Evolutionary conservation across 352 stramenopile genomes (phyloP).

Genomic region (Phytophthora tentaculata): DNA sequence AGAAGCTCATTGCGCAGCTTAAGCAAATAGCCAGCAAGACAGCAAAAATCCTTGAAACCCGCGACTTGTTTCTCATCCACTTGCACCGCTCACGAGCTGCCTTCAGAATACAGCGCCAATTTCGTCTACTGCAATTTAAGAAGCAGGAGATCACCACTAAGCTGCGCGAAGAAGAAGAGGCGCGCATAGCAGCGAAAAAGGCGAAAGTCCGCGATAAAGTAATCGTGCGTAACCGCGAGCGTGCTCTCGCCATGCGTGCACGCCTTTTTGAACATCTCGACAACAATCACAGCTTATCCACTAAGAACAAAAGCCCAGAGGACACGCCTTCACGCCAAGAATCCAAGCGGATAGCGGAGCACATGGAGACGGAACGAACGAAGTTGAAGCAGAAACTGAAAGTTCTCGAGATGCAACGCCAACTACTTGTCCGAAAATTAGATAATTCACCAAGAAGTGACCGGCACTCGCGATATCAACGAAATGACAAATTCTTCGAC

Average conservation of each 20-base stretch:
- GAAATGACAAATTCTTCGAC: conserved; percentile 30
- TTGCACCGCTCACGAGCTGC: conserved; percentile 41
- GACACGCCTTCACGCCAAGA: conserved; percentile 1
- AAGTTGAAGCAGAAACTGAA: conserved; percentile 25
- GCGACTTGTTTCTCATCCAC: conserved; percentile 27
- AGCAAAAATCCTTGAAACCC: conserved; percentile 23
- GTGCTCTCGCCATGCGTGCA: conserved; percentile 45
- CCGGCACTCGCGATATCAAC: conserved; percentile 10
- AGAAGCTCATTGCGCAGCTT: conserved; percentile 48
- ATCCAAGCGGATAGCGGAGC: conserved; percentile 21
- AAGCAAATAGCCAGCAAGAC: conserved; percentile 32
- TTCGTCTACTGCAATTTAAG: conserved; percentile 18
- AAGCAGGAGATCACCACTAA: conserved; percentile 24
- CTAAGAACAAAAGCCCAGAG: background rate
- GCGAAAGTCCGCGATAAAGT: conserved; percentile 43
- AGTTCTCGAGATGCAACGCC: conserved; percentile 28
- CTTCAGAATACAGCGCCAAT: conserved; percentile 41
- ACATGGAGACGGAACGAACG: conserved; percentile 19
- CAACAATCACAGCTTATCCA: conserved; percentile 7
- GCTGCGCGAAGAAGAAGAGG: conserved; percentile 29
- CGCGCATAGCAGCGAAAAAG: conserved; percentile 38
- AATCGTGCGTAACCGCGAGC: conserved; percentile 47
- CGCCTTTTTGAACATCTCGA: conserved; percentile 14
- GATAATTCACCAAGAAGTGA: conserved; percentile 4
- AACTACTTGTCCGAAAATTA: conserved; percentile 9